Conservation (phyloP, 768 basidiomycete species). For the Asterophora lycoperdoides region DNA sequence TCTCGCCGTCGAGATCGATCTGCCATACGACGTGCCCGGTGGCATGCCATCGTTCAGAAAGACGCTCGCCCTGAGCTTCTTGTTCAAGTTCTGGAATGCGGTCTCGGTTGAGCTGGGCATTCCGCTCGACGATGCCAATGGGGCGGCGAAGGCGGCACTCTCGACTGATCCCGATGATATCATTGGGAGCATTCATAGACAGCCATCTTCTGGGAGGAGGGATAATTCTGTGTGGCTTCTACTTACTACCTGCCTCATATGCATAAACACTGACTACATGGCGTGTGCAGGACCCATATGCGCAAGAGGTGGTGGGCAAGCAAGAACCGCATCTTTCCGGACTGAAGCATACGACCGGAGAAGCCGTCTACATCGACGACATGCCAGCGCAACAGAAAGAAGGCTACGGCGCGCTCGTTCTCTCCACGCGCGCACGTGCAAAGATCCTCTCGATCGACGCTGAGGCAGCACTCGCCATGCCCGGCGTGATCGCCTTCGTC, state of each 20-base stretch:
- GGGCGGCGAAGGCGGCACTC: neutral
- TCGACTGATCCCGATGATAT: slow-evolving; percentile 5
- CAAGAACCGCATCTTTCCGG: slow-evolving; percentile 14
- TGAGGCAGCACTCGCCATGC: slow-evolving; percentile 11
- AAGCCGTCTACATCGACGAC: slow-evolving; percentile 16
- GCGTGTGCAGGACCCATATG: slow-evolving; percentile 14
- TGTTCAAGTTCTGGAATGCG: slow-evolving; percentile 17
- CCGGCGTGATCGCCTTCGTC: slow-evolving; percentile 9
- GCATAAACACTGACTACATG: neutral
- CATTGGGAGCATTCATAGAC: slow-evolving; percentile 11
- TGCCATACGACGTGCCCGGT: slow-evolving; percentile 14
- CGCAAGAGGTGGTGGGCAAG: slow-evolving; percentile 16
- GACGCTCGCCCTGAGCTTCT: slow-evolving; percentile 15
- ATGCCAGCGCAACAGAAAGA: slow-evolving; percentile 12
- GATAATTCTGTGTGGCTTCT: slow-evolving; percentile 10
- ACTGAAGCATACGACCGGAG: slow-evolving; percentile 14
- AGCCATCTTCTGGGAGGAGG: slow-evolving; percentile 5
- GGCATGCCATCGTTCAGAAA: slow-evolving; percentile 16
- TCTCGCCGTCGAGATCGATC: slow-evolving; percentile 10
- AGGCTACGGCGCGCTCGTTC: slow-evolving; percentile 12
- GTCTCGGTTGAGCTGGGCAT: slow-evolving; percentile 12
- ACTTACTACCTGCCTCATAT: neutral
- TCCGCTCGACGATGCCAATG: neutral
- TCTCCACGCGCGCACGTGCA: slow-evolving; percentile 11
- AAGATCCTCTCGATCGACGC: slow-evolving; percentile 14